Percentiles rank a stretch among this genome's conserved stretches.
phyloP scores from a whole-genome alignment of 2,329 filamentous ascomycete genomes.

The Daldinia sp. region DNA sequence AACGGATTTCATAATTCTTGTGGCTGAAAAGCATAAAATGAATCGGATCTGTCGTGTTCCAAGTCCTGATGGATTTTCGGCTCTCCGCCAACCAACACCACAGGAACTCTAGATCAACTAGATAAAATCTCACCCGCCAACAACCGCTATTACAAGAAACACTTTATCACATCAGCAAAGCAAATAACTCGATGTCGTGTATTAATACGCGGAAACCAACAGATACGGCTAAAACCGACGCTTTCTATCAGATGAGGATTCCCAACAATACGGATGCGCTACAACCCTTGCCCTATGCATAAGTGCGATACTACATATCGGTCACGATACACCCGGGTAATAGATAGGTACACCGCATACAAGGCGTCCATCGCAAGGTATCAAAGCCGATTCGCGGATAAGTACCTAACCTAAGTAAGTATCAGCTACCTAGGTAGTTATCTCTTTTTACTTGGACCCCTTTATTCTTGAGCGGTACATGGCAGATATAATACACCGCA shows the following conservation, averaged over 20 bases:
- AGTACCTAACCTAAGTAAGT: no score
- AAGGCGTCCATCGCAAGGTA: not conserved
- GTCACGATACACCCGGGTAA: not conserved
- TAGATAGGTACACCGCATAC: not conserved
- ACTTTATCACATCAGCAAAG: not conserved
- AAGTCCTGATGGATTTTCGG: not conserved
- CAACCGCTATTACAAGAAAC: not conserved
- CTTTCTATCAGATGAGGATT: slow-evolving; percentile 5
- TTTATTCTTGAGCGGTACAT: not conserved
- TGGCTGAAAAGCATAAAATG: not conserved
- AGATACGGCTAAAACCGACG: not conserved
- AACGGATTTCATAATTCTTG: not conserved
- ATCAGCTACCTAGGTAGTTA: not conserved
- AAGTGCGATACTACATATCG: not conserved
- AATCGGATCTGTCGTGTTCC: not conserved
- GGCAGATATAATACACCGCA: not conserved
- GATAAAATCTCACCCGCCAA: not conserved
- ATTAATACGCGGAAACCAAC: not conserved
- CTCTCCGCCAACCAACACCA: not conserved
- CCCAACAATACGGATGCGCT: slow-evolving; percentile 18
- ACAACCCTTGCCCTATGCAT: slow-evolving; percentile 66
- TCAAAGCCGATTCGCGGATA: slow-evolving; percentile 3
- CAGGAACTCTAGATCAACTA: not conserved
- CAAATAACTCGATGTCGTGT: not conserved
- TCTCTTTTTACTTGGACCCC: not conserved